Evolutionary conservation across 495 filamentous ascomycete species (phyloP), one percentile per base, ranked within the genome.

Genomic region (Trichoderma orchidacearum): DNA sequence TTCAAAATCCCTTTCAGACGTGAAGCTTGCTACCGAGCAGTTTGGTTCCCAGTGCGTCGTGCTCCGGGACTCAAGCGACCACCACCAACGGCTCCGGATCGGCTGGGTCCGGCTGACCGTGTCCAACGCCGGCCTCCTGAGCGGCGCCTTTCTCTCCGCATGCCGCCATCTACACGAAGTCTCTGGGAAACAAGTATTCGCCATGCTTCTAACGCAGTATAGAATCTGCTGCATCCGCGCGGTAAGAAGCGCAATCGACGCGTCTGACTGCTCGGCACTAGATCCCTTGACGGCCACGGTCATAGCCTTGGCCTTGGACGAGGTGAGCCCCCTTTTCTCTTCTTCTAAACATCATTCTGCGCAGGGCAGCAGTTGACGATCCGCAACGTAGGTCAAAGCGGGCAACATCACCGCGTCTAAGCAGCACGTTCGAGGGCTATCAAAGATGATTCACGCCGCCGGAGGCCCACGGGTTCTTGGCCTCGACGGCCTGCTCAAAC

Each of bases 11-110:
- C 3, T n/a, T 18, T 6, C 36, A 41, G 36, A 35, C 21, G 48
- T 13, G 9, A 51, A 55, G 12, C 25, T 60, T 60, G 62, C 30
- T 45, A 32, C 53, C 35, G 11, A 18, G 55, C 52, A 38, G 28
- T 29, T 36, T 60, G 53, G 41, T 9, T 51, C 48, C 23, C 1
- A 51, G 28, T 28, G 48, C 18, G 23, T 51, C 13, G 13, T 51
- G 21, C 36, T 41, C n/a, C 17, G 8, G 21, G 36, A 41, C 21
- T 7, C 36, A 21, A 41, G 15, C 36, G 8, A 17, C n/a, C 36
- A 41, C n/a, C 36, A 41, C 36, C 36, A 41, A 0, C 36, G 21
- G n/a, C 36, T 41, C 8, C 13, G 36, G 36, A 23, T 41, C 5
- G 6, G n/a, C n/a, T 41, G 36, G 36, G 21, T 41, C n/a, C 36